phyloP scores from a whole-genome alignment of 257 asterid genomes.

The Lavandula angustifolia region DNA sequence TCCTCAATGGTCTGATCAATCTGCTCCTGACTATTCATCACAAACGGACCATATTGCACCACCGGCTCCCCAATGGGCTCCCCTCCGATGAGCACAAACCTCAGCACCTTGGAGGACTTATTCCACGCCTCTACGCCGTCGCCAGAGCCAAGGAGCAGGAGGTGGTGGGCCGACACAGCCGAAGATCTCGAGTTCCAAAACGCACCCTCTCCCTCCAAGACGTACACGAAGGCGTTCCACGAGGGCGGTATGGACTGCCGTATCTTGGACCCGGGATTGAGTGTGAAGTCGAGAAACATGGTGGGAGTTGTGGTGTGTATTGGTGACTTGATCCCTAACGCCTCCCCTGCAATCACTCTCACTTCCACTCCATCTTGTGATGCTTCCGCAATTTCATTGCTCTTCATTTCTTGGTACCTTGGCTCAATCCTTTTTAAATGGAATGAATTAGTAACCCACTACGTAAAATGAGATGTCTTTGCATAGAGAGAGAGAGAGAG shows the following conservation, averaged over 20 bases:
- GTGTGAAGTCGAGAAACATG: conserved; percentile 80
- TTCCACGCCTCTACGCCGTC: conserved; percentile 75
- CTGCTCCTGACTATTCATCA: conserved; percentile 77
- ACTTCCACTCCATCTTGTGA: conserved; percentile 65
- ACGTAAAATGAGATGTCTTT: conserved; percentile 1
- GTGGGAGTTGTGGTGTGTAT: conserved; percentile 80
- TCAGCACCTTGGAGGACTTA: conserved; percentile 47
- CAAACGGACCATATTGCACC: conserved; percentile 86
- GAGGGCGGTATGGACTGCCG: conserved; percentile 61
- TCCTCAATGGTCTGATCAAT: conserved; percentile 76
- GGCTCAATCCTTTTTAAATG: conserved; percentile 64
- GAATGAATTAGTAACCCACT: conserved; percentile 19
- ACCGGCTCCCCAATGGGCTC: conserved; percentile 84
- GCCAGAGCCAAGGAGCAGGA: conserved; percentile 64
- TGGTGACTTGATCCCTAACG: conserved; percentile 64
- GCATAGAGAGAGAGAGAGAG: too few species aligned
- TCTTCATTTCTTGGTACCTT: conserved; percentile 73
- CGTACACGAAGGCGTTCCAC: conserved; percentile 84
- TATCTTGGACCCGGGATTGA: conserved; percentile 58
- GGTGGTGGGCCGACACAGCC: conserved; percentile 57
- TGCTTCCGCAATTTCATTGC: conserved; percentile 62
- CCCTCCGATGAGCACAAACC: conserved; percentile 76
- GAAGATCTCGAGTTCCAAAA: conserved; percentile 49
- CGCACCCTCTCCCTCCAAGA: conserved; percentile 76
- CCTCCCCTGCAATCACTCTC: conserved; percentile 75